A percentile compares a stretch with the other conserved stretches of the same genome.
Evolutionary conservation across 148 eudicot species (phyloP).

Genomic region (Camellia sinensis): DNA sequence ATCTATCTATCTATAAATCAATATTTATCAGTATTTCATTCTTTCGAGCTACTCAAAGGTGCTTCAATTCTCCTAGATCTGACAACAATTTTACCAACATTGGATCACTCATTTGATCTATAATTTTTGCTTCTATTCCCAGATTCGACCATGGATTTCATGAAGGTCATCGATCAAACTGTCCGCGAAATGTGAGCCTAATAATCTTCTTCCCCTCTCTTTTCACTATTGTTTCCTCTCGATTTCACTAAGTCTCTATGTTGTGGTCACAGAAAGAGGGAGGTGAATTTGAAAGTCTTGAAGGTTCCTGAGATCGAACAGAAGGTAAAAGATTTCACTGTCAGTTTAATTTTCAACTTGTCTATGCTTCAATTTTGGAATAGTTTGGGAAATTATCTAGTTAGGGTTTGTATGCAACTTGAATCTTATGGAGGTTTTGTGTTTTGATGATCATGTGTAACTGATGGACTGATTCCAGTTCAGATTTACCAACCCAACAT

Average conservation of each 20-base stretch:
- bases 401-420: neutral
- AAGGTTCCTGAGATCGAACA: slow-evolving; percentile 99
- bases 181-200: slow-evolving; percentile 79
- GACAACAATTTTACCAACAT: neutral
- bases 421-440: no score
- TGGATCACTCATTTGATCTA: slow-evolving; percentile 10
- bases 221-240: neutral
- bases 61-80: slow-evolving; percentile 18
- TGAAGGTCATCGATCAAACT: slow-evolving; percentile 96
- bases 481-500: no score
- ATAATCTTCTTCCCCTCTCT: neutral
- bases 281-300: slow-evolving; percentile 98
- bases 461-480: no score
- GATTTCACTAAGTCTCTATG: neutral
- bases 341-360: neutral
- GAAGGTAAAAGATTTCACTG: slow-evolving; percentile 46
- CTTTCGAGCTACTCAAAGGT: neutral
- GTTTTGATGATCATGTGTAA: no score
- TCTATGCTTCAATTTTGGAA: neutral
- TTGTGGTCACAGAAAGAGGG: slow-evolving; percentile 64
- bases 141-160: slow-evolving; percentile 79
- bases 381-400: neutral
- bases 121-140: slow-evolving; percentile 2
- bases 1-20: no score
- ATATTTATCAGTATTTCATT: neutral